These are phyloP conservation scores for Pelargonium cotyledonis DNA, from an alignment of 441 rosid species.

Conservation along the genomic window DNA sequence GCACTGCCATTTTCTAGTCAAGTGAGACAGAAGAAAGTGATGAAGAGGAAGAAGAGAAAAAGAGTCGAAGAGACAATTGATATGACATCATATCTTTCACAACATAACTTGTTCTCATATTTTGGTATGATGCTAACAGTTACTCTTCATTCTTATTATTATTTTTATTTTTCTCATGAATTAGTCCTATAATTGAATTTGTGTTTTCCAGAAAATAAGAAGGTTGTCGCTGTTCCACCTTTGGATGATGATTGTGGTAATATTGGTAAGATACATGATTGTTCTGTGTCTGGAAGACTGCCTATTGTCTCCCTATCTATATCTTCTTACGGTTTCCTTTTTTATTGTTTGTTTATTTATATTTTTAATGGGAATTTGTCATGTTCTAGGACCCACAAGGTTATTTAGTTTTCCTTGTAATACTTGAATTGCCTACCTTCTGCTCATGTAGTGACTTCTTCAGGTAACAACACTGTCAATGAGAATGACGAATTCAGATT, in stretches of 20 bases:
- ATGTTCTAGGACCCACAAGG: neutral
- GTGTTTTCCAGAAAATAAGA: slow-evolving; percentile 41
- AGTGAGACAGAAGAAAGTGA: slow-evolving; percentile 32
- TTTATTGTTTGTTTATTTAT: neutral
- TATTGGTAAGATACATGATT: slow-evolving; percentile 38
- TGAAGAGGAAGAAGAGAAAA: slow-evolving; percentile 67
- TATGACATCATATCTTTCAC: slow-evolving; percentile 38
- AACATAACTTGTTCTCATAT: slow-evolving; percentile 68
- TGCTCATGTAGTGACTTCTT: slow-evolving; percentile 18
- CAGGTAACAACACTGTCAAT: slow-evolving; percentile 37
- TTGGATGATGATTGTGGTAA: slow-evolving; percentile 38
- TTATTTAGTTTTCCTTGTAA: neutral
- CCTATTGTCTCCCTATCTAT: no score
- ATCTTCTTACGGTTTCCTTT: no score
- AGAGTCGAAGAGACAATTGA: slow-evolving; percentile 58
- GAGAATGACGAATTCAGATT: slow-evolving; percentile 32
- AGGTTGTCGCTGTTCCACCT: slow-evolving; percentile 32
- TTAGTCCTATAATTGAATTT: slow-evolving; percentile 11
- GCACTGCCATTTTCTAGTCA: slow-evolving; percentile 37
- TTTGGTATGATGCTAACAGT: slow-evolving; percentile 35
- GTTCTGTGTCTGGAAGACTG: neutral
- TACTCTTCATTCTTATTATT: slow-evolving; percentile 6
- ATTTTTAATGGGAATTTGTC: neutral
- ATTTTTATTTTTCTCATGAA: slow-evolving; percentile 2
- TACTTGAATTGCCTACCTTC: neutral